Conservation (phyloP, 257 asterid species). For the Solanum sitiens region DNA sequence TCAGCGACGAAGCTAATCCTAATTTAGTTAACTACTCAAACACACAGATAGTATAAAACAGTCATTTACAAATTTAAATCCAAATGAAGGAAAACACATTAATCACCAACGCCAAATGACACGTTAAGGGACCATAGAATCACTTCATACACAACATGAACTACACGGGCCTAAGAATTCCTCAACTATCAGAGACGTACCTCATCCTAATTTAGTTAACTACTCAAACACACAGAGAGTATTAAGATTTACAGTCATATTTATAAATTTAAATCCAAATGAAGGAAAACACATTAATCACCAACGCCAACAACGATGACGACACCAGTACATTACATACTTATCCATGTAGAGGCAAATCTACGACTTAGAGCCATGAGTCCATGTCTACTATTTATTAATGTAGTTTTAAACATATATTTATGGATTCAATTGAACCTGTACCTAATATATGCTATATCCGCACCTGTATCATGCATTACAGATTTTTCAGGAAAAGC, state of each 20-base stretch:
- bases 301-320: not conserved
- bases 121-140: not conserved
- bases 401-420: not conserved
- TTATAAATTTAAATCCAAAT: not conserved
- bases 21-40: not conserved
- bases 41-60: not conserved
- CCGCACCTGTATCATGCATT: not conserved
- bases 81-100: not conserved
- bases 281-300: not conserved
- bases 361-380: not conserved
- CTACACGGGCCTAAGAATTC: not conserved
- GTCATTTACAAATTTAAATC: not conserved
- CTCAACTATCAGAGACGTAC: not conserved
- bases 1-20: not conserved
- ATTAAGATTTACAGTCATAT: not conserved
- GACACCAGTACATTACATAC: not conserved
- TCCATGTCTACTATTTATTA: not conserved
- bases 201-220: not conserved
- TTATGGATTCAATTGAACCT: not conserved
- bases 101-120: not conserved
- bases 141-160: not conserved
- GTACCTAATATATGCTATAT: not conserved
- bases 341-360: not conserved
- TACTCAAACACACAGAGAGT: not conserved
- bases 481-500: not conserved